Conservation (phyloP, 2,329 filamentous ascomycete species). For the Colletotrichum trifolii region DNA sequence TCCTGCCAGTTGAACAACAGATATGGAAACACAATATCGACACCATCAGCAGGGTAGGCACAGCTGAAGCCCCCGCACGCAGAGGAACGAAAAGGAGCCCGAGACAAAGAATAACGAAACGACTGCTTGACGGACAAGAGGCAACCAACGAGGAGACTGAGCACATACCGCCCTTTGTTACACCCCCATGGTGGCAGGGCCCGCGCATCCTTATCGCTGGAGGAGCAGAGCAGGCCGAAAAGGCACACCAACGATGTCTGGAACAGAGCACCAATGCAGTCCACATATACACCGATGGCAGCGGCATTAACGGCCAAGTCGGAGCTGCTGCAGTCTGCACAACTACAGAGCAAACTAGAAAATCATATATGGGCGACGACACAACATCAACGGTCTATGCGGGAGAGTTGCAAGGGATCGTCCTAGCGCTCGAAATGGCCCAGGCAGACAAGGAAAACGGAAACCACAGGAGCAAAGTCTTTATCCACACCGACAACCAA, state of each 20-base stretch:
- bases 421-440: conserved; percentile 5
- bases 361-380: no score
- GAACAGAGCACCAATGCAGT: no score
- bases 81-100: conserved; percentile 2
- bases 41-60: not conserved
- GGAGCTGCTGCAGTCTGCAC: no score
- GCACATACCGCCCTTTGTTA: conserved; percentile 4
- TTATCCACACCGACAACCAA: conserved; percentile 15
- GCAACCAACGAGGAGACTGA: not conserved
- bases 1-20: not conserved
- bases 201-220: no score
- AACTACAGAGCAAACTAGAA: no score
- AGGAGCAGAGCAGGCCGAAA: conserved; percentile 1
- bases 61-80: not conserved
- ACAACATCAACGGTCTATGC: no score
- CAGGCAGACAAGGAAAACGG: conserved; percentile 10
- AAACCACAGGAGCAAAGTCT: conserved; percentile 3
- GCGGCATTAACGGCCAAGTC: no score
- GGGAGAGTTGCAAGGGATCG: no score
- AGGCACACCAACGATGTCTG: no score
- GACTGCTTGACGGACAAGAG: not conserved
- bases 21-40: conserved; percentile 10
- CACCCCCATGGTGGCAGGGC: conserved; percentile 5
- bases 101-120: not conserved
- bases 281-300: no score